phyloP scores from a whole-genome alignment of 2,329 filamentous ascomycete genomes.

The Verticillium isaacii region DNA sequence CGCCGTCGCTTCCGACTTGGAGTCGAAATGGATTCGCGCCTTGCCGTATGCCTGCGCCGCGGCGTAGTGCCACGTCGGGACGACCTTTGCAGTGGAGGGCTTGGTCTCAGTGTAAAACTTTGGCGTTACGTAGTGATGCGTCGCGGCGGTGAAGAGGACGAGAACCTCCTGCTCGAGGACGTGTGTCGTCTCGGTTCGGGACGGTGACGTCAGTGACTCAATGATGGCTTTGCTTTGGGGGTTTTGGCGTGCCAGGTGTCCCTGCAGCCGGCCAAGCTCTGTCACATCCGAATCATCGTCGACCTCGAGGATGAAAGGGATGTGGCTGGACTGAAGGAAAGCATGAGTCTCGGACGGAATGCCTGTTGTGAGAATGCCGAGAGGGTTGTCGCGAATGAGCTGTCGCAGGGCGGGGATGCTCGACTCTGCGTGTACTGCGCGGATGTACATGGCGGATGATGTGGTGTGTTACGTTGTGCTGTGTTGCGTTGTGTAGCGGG shows the following conservation, averaged over 20 bases:
- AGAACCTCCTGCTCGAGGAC: slow-evolving; percentile 50
- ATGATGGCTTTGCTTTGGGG: slow-evolving; percentile 60
- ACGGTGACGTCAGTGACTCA: slow-evolving; percentile 27
- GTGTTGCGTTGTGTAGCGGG: neutral
- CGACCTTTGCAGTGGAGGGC: slow-evolving; percentile 58
- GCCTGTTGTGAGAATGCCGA: slow-evolving; percentile 60
- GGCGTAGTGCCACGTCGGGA: slow-evolving; percentile 68
- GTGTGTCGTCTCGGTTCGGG: slow-evolving; percentile 14
- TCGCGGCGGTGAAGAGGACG: slow-evolving; percentile 54
- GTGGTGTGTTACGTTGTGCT: neutral
- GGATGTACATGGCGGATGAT: slow-evolving; percentile 49
- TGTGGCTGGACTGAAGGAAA: slow-evolving; percentile 54
- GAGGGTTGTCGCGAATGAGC: slow-evolving; percentile 54
- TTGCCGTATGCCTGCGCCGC: slow-evolving; percentile 60
- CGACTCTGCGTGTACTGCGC: slow-evolving; percentile 45
- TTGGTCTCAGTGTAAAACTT: slow-evolving; percentile 66
- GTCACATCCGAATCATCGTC: slow-evolving; percentile 32
- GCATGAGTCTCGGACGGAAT: slow-evolving; percentile 44
- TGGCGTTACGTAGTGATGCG: slow-evolving; percentile 63
- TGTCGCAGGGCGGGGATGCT: slow-evolving; percentile 43
- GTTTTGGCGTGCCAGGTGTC: slow-evolving; percentile 59
- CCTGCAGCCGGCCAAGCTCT: slow-evolving; percentile 44
- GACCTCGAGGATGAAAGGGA: slow-evolving; percentile 55
- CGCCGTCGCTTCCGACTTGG: slow-evolving; percentile 36
- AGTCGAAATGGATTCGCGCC: slow-evolving; percentile 48